Conservation (phyloP, 768 basidiomycete species). For the Phylloporus scabripes region DNA sequence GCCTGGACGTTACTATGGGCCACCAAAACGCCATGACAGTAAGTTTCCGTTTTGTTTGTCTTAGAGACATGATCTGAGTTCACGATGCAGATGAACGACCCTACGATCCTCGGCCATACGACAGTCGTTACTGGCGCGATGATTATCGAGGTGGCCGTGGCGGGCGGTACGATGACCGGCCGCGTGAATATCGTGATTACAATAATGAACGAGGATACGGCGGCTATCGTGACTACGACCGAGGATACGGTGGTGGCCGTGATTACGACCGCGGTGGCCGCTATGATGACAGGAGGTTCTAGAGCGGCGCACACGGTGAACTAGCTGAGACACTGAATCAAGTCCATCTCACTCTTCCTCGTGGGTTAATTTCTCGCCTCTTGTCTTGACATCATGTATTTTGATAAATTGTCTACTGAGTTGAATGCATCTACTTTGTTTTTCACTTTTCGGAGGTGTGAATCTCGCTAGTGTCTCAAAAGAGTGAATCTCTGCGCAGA, state of each 20-base stretch:
- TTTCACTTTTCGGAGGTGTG: neutral
- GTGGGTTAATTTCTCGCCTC: neutral
- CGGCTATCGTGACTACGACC: constrained; percentile 30
- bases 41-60: constrained; percentile 19
- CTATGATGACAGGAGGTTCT: constrained; percentile 43
- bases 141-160: constrained; percentile 50
- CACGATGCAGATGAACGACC: constrained; percentile 62
- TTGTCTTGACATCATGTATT: constrained; percentile 15
- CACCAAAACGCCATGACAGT: constrained; percentile 76
- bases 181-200: constrained; percentile 31
- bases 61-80: neutral
- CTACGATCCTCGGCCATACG: constrained; percentile 90
- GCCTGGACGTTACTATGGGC: constrained; percentile 91
- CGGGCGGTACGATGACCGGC: constrained; percentile 36
- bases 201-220: constrained; percentile 23
- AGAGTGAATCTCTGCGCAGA: too few relatives aligned
- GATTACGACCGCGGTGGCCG: constrained; percentile 38
- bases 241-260: constrained; percentile 30
- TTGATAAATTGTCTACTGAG: constrained; percentile 12
- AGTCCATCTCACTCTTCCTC: neutral
- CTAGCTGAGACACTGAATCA: constrained; percentile 3
- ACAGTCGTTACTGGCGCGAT: constrained; percentile 76
- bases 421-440: constrained; percentile 18
- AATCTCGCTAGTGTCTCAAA: too few relatives aligned
- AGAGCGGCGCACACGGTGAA: constrained; percentile 9